Evolutionary conservation across 352 stramenopile genomes (phyloP).

Genomic region (Phytophthora constricta): DNA sequence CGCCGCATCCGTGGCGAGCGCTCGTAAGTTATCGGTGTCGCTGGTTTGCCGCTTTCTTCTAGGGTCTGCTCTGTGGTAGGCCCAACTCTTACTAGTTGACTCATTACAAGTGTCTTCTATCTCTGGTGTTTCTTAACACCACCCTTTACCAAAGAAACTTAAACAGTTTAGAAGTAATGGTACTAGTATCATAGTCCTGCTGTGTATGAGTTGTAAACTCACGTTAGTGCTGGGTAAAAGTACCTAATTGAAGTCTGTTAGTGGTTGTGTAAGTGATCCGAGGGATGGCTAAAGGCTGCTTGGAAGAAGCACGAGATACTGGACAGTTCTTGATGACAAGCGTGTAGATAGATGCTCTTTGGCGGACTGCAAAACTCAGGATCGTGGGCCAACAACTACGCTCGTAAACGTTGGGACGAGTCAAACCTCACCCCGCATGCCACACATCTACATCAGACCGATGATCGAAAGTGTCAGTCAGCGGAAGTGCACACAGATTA

Average conservation of each 20-base stretch:
- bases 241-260: no score
- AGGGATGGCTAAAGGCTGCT: no score
- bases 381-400: no score
- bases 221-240: no score
- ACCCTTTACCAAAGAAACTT: constrained; percentile 64
- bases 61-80: background rate
- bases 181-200: no score
- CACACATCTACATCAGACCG: constrained; percentile 49
- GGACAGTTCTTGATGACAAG: no score
- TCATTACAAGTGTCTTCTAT: constrained; percentile 25
- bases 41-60: constrained; percentile 14
- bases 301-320: no score
- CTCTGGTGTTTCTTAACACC: constrained; percentile 89
- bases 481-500: background rate
- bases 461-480: background rate
- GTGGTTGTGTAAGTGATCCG: no score
- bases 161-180: constrained; percentile 1
- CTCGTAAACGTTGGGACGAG: constrained; percentile 59
- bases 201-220: no score
- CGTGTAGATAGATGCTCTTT: no score
- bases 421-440: constrained; percentile 73
- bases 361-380: background rate
- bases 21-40: constrained; percentile 57
- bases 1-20: constrained; percentile 91
- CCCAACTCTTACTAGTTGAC: constrained; percentile 10